These are phyloP conservation scores for Wickerhamiella sergipiensis DNA, from an alignment of 805 yeast species.

Conservation along the genomic window DNA sequence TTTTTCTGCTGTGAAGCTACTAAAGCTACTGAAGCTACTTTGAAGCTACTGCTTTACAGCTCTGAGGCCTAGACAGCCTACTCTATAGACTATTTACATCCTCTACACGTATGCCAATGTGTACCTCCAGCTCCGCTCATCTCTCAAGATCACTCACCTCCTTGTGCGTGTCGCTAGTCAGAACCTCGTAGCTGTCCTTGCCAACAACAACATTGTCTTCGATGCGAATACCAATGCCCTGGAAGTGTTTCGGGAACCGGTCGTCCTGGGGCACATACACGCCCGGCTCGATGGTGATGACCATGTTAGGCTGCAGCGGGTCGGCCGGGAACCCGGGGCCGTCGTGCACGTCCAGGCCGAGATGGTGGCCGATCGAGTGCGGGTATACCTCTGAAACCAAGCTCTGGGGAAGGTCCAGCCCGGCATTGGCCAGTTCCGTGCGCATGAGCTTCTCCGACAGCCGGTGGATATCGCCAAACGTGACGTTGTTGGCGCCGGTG, in stretches of 20 bases:
- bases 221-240: constrained; percentile 84
- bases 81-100: too few relatives aligned
- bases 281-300: constrained; percentile 92
- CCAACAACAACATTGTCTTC: constrained; percentile 92
- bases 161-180: constrained; percentile 76
- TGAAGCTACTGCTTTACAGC: too few relatives aligned
- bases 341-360: constrained; percentile 68
- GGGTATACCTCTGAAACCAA: constrained; percentile 50
- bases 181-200: constrained; percentile 35
- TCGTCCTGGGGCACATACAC: constrained; percentile 68
- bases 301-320: constrained; percentile 53
- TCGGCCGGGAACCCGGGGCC: constrained; percentile 17
- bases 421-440: constrained; percentile 56
- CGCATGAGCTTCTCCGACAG: constrained; percentile 46
- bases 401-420: constrained; percentile 33
- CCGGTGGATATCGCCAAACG: constrained; percentile 66
- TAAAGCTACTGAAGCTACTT: too few relatives aligned
- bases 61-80: too few relatives aligned
- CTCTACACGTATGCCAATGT: too few relatives aligned
- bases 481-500: constrained; percentile 35
- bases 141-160: constrained; percentile 69
- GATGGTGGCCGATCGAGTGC: constrained; percentile 89
- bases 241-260: constrained; percentile 61
- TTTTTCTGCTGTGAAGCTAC: too few relatives aligned
- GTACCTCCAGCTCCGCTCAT: too few relatives aligned